phyloP scores from a whole-genome alignment of 768 basidiomycete species.

The Pisolithus tinctorius region DNA sequence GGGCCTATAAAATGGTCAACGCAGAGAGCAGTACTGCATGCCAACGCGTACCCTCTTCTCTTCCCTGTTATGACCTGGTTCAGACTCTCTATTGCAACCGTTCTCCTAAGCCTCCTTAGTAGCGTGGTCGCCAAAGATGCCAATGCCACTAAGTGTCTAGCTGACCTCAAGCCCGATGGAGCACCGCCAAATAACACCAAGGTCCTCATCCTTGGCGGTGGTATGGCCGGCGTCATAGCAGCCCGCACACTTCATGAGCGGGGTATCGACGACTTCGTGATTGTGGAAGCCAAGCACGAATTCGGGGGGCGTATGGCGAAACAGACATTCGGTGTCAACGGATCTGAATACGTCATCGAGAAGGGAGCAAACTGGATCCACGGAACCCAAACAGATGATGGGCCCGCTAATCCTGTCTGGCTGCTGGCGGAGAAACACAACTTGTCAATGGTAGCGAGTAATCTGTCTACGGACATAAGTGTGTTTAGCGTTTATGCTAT shows the following conservation, averaged over 20 bases:
- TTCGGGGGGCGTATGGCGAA: constrained; percentile 58
- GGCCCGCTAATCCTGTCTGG: constrained; percentile 55
- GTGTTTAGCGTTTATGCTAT: not conserved
- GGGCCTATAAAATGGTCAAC: no score
- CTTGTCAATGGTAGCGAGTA: constrained; percentile 12
- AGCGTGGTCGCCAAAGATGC: constrained; percentile 1
- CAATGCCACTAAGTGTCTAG: not conserved
- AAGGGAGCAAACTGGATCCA: constrained; percentile 59
- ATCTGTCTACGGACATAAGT: not conserved
- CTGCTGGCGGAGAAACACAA: constrained; percentile 50
- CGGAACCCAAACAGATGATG: constrained; percentile 41
- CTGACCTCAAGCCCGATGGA: not conserved
- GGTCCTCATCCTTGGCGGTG: constrained; percentile 21
- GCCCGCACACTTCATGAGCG: constrained; percentile 36
- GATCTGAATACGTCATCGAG: constrained; percentile 41
- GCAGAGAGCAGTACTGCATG: no score
- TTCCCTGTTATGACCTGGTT: constrained; percentile 8
- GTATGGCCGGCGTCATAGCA: no score
- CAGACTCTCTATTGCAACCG: not conserved
- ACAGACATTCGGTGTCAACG: constrained; percentile 35
- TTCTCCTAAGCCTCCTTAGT: constrained; percentile 1
- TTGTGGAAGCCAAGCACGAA: constrained; percentile 51
- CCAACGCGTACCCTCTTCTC: no score
- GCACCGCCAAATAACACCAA: constrained; percentile 15
- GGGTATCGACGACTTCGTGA: constrained; percentile 49